A percentile compares a stretch with the other conserved stretches of the same genome.
Conservation (phyloP, 2,329 filamentous ascomycete genomes). For the Tolypocladium tropicale region DNA sequence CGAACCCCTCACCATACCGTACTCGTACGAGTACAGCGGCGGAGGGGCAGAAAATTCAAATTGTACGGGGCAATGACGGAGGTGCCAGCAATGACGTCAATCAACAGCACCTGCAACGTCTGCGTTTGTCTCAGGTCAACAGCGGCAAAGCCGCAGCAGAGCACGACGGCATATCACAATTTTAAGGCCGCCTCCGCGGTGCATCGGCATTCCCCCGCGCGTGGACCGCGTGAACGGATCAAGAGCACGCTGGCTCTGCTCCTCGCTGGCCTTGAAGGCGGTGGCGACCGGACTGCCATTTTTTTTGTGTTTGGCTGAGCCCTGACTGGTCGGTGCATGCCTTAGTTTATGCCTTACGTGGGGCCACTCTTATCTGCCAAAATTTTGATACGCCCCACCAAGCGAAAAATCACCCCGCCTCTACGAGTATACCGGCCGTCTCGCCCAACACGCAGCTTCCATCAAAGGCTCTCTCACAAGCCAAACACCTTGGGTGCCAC, state of each 20-base stretch:
- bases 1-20: too few species aligned
- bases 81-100: background rate
- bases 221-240: background rate
- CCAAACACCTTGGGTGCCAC: background rate
- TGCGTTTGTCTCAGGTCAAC: background rate
- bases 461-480: slow-evolving; percentile 2
- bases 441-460: slow-evolving; percentile 8
- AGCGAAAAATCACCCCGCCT: slow-evolving; percentile 31
- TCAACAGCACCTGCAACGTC: background rate
- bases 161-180: background rate
- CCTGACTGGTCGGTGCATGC: slow-evolving; percentile 13
- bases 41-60: background rate
- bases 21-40: background rate
- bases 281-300: background rate
- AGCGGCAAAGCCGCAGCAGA: background rate
- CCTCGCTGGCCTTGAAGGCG: background rate
- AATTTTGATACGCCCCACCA: slow-evolving; percentile 26
- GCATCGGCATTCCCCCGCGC: background rate
- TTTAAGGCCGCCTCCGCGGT: too few species aligned
- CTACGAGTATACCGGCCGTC: slow-evolving; percentile 6
- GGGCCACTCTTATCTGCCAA: slow-evolving; percentile 15
- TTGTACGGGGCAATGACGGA: background rate
- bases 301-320: background rate
- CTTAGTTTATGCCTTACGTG: slow-evolving; percentile 25
- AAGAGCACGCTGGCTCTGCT: background rate